A percentile compares a stretch with the other conserved stretches of the same genome.
Conservation (phyloP, 139 green algal genomes). For the Edaphochlamys debaryana region DNA sequence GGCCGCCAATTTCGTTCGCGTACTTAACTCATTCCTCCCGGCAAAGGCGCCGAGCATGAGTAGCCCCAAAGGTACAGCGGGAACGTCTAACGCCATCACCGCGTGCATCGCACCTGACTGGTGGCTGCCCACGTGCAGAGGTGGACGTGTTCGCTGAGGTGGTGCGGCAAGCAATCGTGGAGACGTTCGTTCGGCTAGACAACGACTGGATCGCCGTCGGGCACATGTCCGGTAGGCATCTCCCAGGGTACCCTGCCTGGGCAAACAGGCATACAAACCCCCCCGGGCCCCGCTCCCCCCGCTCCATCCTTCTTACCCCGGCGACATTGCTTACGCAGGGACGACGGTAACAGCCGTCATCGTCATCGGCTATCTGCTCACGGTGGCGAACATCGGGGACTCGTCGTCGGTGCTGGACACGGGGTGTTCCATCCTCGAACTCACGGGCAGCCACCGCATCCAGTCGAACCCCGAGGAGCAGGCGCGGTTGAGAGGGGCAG, state of each 20-base stretch:
- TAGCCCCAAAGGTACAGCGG: constrained; percentile 8
- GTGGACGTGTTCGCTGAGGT: constrained; percentile 25
- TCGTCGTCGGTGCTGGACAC: constrained; percentile 84
- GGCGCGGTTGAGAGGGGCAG: constrained; percentile 63
- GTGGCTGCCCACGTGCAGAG: constrained; percentile 43
- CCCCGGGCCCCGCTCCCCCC: no score
- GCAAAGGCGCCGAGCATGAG: constrained; percentile 8
- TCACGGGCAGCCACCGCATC: constrained; percentile 63
- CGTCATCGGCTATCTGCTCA: constrained; percentile 80
- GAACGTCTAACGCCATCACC: no score
- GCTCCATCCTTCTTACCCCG: no score
- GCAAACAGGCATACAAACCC: no score
- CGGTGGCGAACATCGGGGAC: constrained; percentile 89
- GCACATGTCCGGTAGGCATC: constrained; percentile 48
- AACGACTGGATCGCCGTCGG: constrained; percentile 49
- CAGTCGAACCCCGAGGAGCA: constrained; percentile 57
- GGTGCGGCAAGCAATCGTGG: constrained; percentile 20
- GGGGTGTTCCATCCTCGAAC: constrained; percentile 60
- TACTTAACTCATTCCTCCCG: constrained; percentile 22
- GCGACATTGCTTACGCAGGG: no score
- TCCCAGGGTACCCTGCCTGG: no score
- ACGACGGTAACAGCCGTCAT: constrained; percentile 66
- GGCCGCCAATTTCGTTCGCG: constrained; percentile 23
- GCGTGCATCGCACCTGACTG: no score
- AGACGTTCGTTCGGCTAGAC: constrained; percentile 43